Conservation (phyloP, 2,329 filamentous ascomycete species). For the Tolypocladium guangdongense region DNA sequence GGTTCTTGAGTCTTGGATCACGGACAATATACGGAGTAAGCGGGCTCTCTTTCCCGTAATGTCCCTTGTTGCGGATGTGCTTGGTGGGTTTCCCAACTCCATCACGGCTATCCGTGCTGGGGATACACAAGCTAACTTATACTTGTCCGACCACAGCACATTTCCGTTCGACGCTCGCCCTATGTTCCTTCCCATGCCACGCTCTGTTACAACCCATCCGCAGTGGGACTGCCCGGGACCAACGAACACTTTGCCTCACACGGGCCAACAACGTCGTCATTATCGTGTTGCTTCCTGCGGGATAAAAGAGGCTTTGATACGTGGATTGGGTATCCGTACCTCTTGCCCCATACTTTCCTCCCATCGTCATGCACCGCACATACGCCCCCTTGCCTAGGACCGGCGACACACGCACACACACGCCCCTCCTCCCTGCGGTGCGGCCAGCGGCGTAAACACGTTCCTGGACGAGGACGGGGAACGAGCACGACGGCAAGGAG, state of each 20-base stretch:
- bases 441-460: constrained; percentile 9
- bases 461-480: constrained; percentile 7
- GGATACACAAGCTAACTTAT: constrained; percentile 28
- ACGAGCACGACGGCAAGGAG: constrained; percentile 1
- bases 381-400: constrained; percentile 10
- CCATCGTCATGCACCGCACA: constrained; percentile 16
- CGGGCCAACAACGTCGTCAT: constrained; percentile 16
- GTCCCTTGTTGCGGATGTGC: background rate
- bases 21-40: background rate
- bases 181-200: constrained; percentile 7
- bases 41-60: background rate
- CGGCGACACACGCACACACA: too few relatives aligned
- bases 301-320: constrained; percentile 24
- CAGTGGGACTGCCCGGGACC: constrained; percentile 19
- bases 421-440: constrained; percentile 14
- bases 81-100: constrained; percentile 7
- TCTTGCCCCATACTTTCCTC: constrained; percentile 21
- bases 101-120: constrained; percentile 5
- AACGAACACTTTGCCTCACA: constrained; percentile 16
- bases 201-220: constrained; percentile 9
- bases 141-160: constrained; percentile 17
- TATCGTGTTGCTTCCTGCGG: constrained; percentile 21
- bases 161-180: constrained; percentile 14
- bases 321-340: constrained; percentile 30
- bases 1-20: background rate